Base-by-base conservation (phyloP, 768 basidiomycete genomes). In the Psilocybe azurescens region DNA sequence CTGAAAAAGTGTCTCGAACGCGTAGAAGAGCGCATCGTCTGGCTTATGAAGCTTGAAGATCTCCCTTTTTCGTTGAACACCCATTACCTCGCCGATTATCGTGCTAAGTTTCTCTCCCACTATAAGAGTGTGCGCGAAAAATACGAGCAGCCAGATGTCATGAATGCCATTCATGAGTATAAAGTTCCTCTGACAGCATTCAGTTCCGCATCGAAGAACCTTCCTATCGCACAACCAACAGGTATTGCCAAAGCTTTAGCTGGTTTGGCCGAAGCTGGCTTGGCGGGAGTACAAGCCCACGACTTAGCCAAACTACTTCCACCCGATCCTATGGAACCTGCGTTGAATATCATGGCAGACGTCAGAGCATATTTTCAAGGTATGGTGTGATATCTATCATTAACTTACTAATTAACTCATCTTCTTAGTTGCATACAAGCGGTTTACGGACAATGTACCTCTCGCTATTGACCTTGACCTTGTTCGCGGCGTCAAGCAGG, bases 301-400 rank as follows among this genome's bases (percentile, higher is more conserved):
- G 84, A 88, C 56, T 65, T 90, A 0, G 67, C 80, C 0, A 86
- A 79, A 65, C 65, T 90, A 0, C 76, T 87, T 5, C 81, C 84
- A 0, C 61, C 78, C 0, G 87, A 89, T 61, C 74, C 72, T 0
- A 81, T 80, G 78, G 87, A 86, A 36, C 80, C 83, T 0, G 86
- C 87, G 0, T 65, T 91, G 16, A 65, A 73, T 3, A 89, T 91
- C 65, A 91, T 92, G 89, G 87, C 88, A 0, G 83, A 86, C 56
- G 88, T 90, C 3, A 79, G 88, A 3, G 89, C 87, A 0, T 91
- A 91, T 63, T 91, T 91, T 73, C 88, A 91, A 79, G 90, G 91
- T 89, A 5, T 20, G 49, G 18, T 24, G 14, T 56, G 33, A 36
- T 20, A 10, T 30, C 16, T 67, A 28, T n/a, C 11, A 41, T 28